Base-by-base conservation (phyloP, 805 yeast species). In the Kazachstania kunashirensis region DNA sequence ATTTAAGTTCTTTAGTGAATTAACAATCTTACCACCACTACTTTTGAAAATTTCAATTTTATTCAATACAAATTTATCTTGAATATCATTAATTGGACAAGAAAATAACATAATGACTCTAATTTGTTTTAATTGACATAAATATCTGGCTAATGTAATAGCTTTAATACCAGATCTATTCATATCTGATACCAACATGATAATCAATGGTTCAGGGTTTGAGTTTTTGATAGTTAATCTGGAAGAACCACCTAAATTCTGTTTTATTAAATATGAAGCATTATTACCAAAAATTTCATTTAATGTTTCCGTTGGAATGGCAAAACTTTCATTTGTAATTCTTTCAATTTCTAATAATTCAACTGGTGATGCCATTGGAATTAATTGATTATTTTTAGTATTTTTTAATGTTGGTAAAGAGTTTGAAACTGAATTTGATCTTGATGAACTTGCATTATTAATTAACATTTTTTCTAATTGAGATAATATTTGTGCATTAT, bases 311-410 rank as follows among this genome's bases (percentile, higher is more conserved):
- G 65, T 57, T 2, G 73, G 49, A 11, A 76, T 57, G 4, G 75
- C 69, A 42, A 70, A 79, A 34, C 69, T 71, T 11, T 75, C 79
- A 3, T 63, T 50, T 9, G 78, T 53, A 5, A 76, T 53, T 29
- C 81, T 66, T 54, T 84, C 89, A 33, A 85, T 72, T 43, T 84
- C 95, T 6, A 79, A 62, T 38, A 85, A 59, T 56, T 88, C 95
- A 4, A 84, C 73, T 1, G 94, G 85, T 2, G 88, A 73, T 12
- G 86, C 79, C 37, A 75, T 61, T 2, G 84, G 79, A 2, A 79
- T 47, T 40, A 47, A 20, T 29, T 53, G 40, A 38, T 55, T 45
- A 24, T 51, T 46, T 13, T 47, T 50, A 23, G 26, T 41, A 12
- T 46, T 42, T 15, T 32, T 46, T 16, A 49, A 33, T 4, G 44